A percentile compares a stretch with the other conserved stretches of the same genome.
Conservation (phyloP, 1,139 yeast species). For the Candida sp. region DNA sequence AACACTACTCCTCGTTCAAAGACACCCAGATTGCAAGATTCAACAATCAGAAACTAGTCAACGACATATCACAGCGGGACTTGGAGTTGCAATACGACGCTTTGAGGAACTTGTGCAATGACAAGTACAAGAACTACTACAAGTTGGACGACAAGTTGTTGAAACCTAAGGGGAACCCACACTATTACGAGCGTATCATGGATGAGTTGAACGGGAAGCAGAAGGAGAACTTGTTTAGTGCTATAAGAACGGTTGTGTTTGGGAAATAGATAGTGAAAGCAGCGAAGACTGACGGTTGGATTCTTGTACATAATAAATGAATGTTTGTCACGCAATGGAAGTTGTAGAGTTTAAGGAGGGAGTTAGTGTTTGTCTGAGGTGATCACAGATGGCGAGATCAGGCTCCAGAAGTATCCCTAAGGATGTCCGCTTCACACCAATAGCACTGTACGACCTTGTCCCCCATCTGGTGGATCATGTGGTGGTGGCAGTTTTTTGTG, state of each 20-base stretch:
- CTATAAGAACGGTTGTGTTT: constrained; percentile 69
- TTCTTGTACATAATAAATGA: constrained; percentile 4
- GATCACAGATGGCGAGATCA: no score
- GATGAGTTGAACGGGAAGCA: constrained; percentile 76
- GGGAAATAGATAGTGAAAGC: constrained; percentile 51
- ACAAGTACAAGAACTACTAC: constrained; percentile 68
- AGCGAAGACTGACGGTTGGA: background rate
- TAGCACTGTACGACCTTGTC: no score
- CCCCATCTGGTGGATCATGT: no score
- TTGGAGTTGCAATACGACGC: constrained; percentile 64
- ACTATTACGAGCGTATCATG: constrained; percentile 72
- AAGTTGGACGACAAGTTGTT: constrained; percentile 67
- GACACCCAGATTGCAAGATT: constrained; percentile 64
- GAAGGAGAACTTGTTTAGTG: constrained; percentile 67
- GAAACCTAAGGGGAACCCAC: constrained; percentile 83
- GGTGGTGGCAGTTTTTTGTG: background rate
- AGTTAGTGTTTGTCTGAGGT: no score
- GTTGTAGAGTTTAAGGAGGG: no score
- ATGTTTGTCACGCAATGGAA: no score
- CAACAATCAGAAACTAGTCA: constrained; percentile 26
- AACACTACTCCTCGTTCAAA: constrained; percentile 71
- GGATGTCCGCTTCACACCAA: no score
- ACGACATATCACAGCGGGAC: constrained; percentile 43
- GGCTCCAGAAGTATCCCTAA: no score
- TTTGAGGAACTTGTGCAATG: constrained; percentile 59